These are phyloP conservation scores for Dactylellina leptospora DNA, from an alignment of 2,329 filamentous ascomycete species.

Conservation along the genomic window DNA sequence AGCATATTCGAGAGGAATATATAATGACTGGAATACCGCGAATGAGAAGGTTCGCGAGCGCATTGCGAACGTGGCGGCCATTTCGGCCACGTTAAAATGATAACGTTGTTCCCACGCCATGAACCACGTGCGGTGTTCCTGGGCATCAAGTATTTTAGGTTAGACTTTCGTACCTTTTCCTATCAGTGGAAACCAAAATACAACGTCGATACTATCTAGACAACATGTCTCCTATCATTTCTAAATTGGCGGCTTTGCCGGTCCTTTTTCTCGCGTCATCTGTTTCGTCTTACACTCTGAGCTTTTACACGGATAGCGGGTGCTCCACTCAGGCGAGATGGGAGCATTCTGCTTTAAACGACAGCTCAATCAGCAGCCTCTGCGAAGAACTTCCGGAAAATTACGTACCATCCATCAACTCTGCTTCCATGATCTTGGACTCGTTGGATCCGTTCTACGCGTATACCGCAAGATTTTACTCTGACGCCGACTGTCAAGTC, in stretches of 20 bases:
- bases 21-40: too few relatives aligned
- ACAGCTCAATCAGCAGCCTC: neutral
- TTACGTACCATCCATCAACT: neutral
- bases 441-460: neutral
- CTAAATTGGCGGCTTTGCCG: neutral
- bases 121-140: neutral
- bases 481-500: neutral
- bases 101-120: neutral
- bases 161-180: neutral
- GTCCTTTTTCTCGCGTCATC: neutral
- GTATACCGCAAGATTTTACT: neutral
- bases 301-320: neutral
- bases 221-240: neutral
- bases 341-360: neutral
- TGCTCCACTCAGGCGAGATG: neutral
- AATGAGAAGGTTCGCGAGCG: neutral
- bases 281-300: neutral
- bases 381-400: neutral
- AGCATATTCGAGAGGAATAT: too few relatives aligned
- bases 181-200: neutral
- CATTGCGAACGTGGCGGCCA: neutral
- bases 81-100: neutral
- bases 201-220: neutral
- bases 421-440: neutral
- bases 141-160: neutral